These are phyloP conservation scores for Ogataea henricii DNA, from an alignment of 805 yeast species.

Conservation along the genomic window DNA sequence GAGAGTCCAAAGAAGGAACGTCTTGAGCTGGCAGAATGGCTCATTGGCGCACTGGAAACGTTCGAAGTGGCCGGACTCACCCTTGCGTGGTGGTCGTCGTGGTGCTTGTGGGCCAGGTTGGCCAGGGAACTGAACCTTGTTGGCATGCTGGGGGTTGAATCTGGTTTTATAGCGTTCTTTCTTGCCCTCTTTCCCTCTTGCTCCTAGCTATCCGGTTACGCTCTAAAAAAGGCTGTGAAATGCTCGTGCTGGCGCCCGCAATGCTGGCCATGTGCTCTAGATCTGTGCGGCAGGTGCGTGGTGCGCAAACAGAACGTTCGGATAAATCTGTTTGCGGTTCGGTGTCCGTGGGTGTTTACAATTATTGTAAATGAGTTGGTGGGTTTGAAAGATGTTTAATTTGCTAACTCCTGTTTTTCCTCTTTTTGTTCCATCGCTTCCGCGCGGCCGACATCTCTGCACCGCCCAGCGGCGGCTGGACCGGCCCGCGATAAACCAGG, in stretches of 20 bases:
- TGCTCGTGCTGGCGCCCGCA: slow-evolving; percentile 1
- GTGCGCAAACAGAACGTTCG: neutral
- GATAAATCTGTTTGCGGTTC: too few species aligned
- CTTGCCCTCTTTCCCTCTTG: neutral
- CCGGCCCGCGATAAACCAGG: neutral
- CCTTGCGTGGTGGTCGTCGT: slow-evolving; percentile 21
- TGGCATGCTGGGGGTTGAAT: slow-evolving; percentile 28
- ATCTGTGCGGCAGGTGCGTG: neutral
- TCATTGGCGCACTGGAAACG: slow-evolving; percentile 25
- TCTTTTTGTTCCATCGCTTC: slow-evolving; percentile 14
- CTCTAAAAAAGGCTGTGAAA: neutral
- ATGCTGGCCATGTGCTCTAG: neutral
- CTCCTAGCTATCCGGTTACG: neutral
- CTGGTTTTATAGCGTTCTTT: neutral
- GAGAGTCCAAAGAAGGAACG: slow-evolving; percentile 34
- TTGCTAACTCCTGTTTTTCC: slow-evolving; percentile 10
- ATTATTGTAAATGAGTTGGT: neutral
- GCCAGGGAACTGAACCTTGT: slow-evolving; percentile 32
- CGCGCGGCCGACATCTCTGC: slow-evolving; percentile 20
- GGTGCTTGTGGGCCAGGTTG: slow-evolving; percentile 29
- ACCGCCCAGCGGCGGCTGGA: slow-evolving; percentile 6
- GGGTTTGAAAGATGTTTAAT: neutral
- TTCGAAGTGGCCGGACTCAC: slow-evolving; percentile 19
- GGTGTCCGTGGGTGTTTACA: neutral
- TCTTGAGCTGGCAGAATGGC: slow-evolving; percentile 26